Evolutionary conservation across 108 stramenopile genomes (phyloP), one percentile per base, ranked within the genome.

Genomic region (Parietichytrium sp.): DNA sequence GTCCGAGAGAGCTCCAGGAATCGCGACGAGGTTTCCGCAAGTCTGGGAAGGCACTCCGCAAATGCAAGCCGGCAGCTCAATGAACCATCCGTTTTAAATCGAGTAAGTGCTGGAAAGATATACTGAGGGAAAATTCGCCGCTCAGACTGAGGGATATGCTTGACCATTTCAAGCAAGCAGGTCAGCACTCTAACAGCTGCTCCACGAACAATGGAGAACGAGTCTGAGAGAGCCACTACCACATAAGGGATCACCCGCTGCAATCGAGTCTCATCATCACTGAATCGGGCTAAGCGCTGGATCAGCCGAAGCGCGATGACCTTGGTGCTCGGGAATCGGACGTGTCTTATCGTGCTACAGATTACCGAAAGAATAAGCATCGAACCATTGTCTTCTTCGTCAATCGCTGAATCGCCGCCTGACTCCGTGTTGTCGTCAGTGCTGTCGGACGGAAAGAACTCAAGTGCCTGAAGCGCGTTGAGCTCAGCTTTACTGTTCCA

Each of bases 231-330:
- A 79, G 93, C 81, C 7, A 84, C 88, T 16, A 94, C 86, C 20
- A 93, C 86, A 77, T 91, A 90, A 42, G 98, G 98, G 18, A 97
- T 89, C 48, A 98, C 93, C 51, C 96, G 86, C 82, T 98, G 95
- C 26, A 98, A 89, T 72, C 95, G 82, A 10, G 93, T 89, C 79
- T 95, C 95, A 81, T 96, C 96, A 27, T 89, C 86, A 15, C 91
- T 88, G 81, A 87, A 91, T 20, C 81, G 48, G 6, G 91, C 91
- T 13, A 97, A 82, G n/a, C 93, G 90, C 16, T 88, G 82, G 77
- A 98, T 85, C 20, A 96, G 84, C 83, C 93, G 92, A 79, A 98
- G 86, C 26, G 93, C 93, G 2, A 96, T 92, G 29, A 95, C 79
- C 55, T 94, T 94, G 12, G 94, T 91, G 4, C 93, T 87, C 18